Conservation (phyloP, 768 basidiomycete genomes). For the Fistulinella prunicolor region DNA sequence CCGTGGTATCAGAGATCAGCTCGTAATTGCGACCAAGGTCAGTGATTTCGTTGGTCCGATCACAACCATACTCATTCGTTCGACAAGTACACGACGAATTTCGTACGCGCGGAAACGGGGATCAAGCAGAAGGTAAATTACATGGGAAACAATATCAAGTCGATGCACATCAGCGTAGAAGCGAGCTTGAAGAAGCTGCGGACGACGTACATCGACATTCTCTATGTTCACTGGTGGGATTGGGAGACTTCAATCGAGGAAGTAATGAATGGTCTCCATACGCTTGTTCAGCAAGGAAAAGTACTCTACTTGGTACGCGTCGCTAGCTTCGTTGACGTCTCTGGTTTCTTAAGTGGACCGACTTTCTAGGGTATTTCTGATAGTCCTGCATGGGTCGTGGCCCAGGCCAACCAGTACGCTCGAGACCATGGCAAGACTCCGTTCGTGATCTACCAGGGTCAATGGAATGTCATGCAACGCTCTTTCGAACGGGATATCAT, state of each 20-base stretch:
- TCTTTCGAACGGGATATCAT: constrained; percentile 46
- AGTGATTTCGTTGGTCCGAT: neutral
- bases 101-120: constrained; percentile 7
- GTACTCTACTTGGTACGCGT: constrained; percentile 34
- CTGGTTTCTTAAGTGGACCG: neutral
- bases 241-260: constrained; percentile 40
- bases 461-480: constrained; percentile 32
- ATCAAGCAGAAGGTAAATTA: constrained; percentile 37
- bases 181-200: too few species aligned
- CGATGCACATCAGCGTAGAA: constrained; percentile 38
- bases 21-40: constrained; percentile 45
- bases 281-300: constrained; percentile 37
- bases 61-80: neutral
- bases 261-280: constrained; percentile 39
- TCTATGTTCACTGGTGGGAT: constrained; percentile 34
- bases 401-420: constrained; percentile 42
- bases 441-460: constrained; percentile 45
- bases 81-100: constrained; percentile 26
- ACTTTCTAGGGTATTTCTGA: constrained; percentile 26
- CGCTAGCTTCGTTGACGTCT: too few species aligned
- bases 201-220: constrained; percentile 21
- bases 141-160: constrained; percentile 48
- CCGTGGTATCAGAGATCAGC: constrained; percentile 41
- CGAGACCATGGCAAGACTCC: constrained; percentile 40
- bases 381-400: constrained; percentile 40